phyloP scores from a whole-genome alignment of 2,329 filamentous ascomycete genomes.

The Fusarium liriodendri region DNA sequence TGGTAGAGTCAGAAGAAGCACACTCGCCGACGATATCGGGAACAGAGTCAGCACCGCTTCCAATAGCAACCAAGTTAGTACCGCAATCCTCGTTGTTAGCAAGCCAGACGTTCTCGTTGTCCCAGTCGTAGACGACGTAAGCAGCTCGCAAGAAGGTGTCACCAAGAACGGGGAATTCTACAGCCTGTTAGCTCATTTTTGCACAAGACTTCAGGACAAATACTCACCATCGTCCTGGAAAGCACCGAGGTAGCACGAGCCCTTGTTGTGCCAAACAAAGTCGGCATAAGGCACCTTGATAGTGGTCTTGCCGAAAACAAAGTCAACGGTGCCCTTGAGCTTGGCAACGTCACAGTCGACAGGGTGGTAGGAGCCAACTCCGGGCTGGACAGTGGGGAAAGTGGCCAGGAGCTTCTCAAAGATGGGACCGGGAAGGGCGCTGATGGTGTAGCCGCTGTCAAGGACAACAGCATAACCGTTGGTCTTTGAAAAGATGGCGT shows the following conservation, averaged over 20 bases:
- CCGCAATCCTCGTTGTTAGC: constrained; percentile 54
- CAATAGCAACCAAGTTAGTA: constrained; percentile 51
- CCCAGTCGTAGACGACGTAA: constrained; percentile 57
- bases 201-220: background rate
- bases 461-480: constrained; percentile 63
- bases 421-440: constrained; percentile 70
- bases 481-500: constrained; percentile 56
- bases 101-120: constrained; percentile 53
- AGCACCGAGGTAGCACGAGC: constrained; percentile 58
- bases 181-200: background rate
- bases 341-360: constrained; percentile 56
- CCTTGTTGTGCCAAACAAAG: constrained; percentile 55
- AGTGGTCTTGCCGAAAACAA: constrained; percentile 57
- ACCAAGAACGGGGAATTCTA: constrained; percentile 54
- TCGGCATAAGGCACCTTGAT: constrained; percentile 60
- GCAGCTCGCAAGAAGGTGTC: constrained; percentile 59
- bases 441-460: constrained; percentile 76
- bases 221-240: constrained; percentile 49
- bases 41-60: constrained; percentile 53
- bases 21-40: constrained; percentile 48
- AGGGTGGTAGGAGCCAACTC: constrained; percentile 56
- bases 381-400: constrained; percentile 57
- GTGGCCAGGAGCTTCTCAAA: constrained; percentile 57
- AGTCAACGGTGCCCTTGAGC: constrained; percentile 57
- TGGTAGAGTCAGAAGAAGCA: constrained; percentile 25